Percentiles rank a stretch among this genome's conserved stretches.
Conservation (phyloP, 257 asterid genomes). For the Penstemon newberryi region DNA sequence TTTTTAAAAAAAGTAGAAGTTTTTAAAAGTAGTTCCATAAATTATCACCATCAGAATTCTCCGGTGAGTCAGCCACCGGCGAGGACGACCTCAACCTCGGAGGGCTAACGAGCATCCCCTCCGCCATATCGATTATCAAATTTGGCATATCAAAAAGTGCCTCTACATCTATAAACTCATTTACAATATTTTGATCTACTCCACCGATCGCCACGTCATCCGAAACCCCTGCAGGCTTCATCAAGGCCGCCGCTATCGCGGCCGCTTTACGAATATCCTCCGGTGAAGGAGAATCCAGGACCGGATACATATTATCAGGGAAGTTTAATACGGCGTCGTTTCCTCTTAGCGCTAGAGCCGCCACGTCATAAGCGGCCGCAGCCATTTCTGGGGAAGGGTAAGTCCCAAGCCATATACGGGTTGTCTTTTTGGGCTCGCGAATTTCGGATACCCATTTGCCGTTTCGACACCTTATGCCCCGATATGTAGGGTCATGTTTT, state of each 20-base stretch:
- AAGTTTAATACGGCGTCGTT: slow-evolving; percentile 28
- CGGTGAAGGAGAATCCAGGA: slow-evolving; percentile 33
- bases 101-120: slow-evolving; percentile 57
- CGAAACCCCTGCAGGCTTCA: slow-evolving; percentile 4
- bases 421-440: slow-evolving; percentile 46
- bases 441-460: slow-evolving; percentile 62
- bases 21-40: slow-evolving; percentile 44
- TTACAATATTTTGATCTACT: not conserved
- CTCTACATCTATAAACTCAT: slow-evolving; percentile 48
- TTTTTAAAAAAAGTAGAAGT: too few species aligned
- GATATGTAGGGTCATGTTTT: slow-evolving; percentile 39
- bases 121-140: slow-evolving; percentile 51
- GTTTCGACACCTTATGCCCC: slow-evolving; percentile 48
- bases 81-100: slow-evolving; percentile 45
- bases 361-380: slow-evolving; percentile 52
- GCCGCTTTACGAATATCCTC: slow-evolving; percentile 40
- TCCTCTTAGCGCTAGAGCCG: slow-evolving; percentile 49
- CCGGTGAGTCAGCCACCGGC: slow-evolving; percentile 43
- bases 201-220: not conserved
- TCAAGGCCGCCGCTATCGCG: slow-evolving; percentile 39
- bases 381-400: slow-evolving; percentile 53
- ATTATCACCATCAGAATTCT: slow-evolving; percentile 34
- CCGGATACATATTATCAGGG: slow-evolving; percentile 35
- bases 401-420: slow-evolving; percentile 51
- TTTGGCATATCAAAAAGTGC: slow-evolving; percentile 51